Conservation (phyloP, 208 protist genomes). For the Wallacemonas sp. region DNA sequence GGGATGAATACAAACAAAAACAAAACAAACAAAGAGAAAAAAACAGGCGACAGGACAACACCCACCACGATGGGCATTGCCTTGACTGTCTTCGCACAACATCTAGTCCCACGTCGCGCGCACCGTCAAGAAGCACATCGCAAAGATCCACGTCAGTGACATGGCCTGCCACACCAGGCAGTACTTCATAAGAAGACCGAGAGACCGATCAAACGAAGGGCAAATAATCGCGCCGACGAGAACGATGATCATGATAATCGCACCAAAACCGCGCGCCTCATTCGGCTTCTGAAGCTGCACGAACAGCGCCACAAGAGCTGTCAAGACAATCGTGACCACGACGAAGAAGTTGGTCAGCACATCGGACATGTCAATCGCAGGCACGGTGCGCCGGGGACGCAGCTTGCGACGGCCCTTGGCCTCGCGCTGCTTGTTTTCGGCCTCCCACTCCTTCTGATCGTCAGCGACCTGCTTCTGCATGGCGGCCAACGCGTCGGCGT, state of each 20-base stretch:
- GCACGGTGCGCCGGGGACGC: conserved; percentile 27
- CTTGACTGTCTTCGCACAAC: background rate
- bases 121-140: background rate
- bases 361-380: conserved; percentile 36
- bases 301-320: conserved; percentile 22
- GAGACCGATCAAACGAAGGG: conserved; percentile 21
- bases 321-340: conserved; percentile 27
- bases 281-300: conserved; percentile 43
- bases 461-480: conserved; percentile 18
- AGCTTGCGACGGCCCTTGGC: conserved; percentile 20
- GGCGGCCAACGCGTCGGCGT: conserved; percentile 19
- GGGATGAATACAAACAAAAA: too few species aligned
- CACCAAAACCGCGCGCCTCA: conserved; percentile 46
- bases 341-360: conserved; percentile 53
- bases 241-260: conserved; percentile 29
- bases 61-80: too few species aligned
- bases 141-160: background rate
- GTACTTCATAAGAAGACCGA: conserved; percentile 2
- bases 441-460: conserved; percentile 26
- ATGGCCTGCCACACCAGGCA: background rate
- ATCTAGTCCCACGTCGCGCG: background rate
- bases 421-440: conserved; percentile 30
- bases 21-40: too few species aligned
- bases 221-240: conserved; percentile 35
- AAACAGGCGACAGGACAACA: too few species aligned